Evolutionary conservation across 139 green algal genomes (phyloP), one percentile per base, ranked within the genome.

Genomic region (Marvania coccoides): DNA sequence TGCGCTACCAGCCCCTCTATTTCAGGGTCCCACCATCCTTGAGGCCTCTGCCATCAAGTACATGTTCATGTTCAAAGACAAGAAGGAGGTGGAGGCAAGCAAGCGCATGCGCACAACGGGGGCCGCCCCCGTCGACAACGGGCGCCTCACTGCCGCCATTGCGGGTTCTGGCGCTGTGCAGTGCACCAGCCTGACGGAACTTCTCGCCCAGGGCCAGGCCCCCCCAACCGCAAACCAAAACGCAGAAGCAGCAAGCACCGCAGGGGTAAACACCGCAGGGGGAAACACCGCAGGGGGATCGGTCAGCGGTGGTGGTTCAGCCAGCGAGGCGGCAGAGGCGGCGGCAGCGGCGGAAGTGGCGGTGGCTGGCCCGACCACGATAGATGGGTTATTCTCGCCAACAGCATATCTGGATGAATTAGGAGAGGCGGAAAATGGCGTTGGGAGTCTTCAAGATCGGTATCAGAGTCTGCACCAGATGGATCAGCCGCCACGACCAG

Each of bases 21-120:
- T 64, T 47, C 12, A 24, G 30, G 57, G 57, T 5, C 57, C 57
- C 33, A 46, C 29, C 7, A 33, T 64, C 10, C 23, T 64, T 6
- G 57, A 64, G 26, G 19, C n/a, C 24, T 55, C 57, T 56, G 61
- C 61, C 23, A 36, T 69, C 19, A 69, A 69, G 61, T 69, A 69
- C 61, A 69, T 69, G 61, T 69, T 69, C 23, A 39, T 69, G 61
- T 69, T 69, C 24, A 60, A 60, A 6, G 24, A 35, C 38, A 15
- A 36, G 35, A 36, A 69, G 61, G 61, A 69, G 57, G 35, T 69
- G 61, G 61, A 58, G 28, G n/a, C n/a, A 4, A 58, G 19, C n/a
- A 69, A 69, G 42, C 13, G 37, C 35, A 33, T 19, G 14, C 38
- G 61, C 7, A 69, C 61, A 28, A 69, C 61, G n/a, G 42, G 35